Percentiles rank a stretch among this genome's conserved stretches.
Conservation (phyloP, 257 asterid genomes). For the Solanum virginianum region DNA sequence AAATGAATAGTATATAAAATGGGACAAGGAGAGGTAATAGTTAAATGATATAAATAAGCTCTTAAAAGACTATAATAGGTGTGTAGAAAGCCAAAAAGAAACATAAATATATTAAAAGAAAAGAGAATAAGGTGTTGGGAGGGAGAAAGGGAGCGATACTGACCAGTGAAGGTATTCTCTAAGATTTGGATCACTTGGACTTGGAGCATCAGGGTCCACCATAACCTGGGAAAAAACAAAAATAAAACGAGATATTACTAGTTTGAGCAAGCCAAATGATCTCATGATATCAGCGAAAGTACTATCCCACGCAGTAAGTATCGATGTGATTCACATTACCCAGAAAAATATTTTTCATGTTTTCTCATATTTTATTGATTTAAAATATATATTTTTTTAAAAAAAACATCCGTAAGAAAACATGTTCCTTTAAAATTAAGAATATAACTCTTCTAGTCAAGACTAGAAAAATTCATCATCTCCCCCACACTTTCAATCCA, state of each 20-base stretch:
- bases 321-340: not conserved
- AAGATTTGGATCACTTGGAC: conserved; percentile 50
- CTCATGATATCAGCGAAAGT: not conserved
- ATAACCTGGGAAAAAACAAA: conserved; percentile 11
- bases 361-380: too few relatives aligned
- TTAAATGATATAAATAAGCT: too few relatives aligned
- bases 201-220: conserved; percentile 74
- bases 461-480: too few relatives aligned
- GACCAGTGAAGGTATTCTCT: conserved; percentile 63
- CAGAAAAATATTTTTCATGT: too few relatives aligned
- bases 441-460: too few relatives aligned
- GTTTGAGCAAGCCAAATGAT: too few relatives aligned
- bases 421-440: too few relatives aligned
- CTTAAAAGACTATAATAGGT: not conserved
- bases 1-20: too few relatives aligned
- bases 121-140: not conserved
- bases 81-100: not conserved
- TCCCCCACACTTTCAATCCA: too few relatives aligned
- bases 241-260: not conserved
- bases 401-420: too few relatives aligned
- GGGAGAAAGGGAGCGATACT: not conserved
- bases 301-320: not conserved
- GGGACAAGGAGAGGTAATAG: not conserved
- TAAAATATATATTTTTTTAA: too few relatives aligned
- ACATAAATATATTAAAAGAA: not conserved